These are phyloP conservation scores for Leccinum obscurum DNA, from an alignment of 768 basidiomycete species.

Conservation along the genomic window DNA sequence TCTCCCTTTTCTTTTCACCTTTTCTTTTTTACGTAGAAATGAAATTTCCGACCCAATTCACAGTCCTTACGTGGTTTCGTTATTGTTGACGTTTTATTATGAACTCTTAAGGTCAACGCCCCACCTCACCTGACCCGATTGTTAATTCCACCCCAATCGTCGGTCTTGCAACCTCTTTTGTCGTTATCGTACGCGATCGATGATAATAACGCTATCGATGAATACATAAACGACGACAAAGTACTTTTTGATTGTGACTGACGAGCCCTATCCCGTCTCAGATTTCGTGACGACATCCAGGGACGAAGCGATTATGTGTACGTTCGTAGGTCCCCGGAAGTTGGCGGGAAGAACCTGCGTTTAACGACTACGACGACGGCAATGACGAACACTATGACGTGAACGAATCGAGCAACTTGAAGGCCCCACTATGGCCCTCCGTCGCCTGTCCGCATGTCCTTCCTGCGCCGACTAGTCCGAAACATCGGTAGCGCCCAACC, in stretches of 20 bases:
- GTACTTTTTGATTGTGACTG: neutral
- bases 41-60: conserved; percentile 19
- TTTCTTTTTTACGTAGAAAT: neutral
- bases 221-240: neutral
- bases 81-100: neutral
- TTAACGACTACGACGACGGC: neutral
- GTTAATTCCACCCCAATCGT: conserved; percentile 2
- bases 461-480: neutral
- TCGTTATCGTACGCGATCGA: neutral
- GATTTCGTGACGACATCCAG: neutral
- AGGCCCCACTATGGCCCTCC: conserved; percentile 4
- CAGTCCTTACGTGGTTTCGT: conserved; percentile 18
- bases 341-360: neutral
- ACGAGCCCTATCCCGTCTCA: neutral
- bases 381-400: neutral
- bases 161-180: conserved; percentile 1
- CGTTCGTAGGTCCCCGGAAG: neutral
- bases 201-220: neutral
- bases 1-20: neutral
- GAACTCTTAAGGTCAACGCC: neutral
- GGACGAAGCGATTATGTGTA: neutral
- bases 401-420: neutral
- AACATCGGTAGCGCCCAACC: neutral
- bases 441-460: conserved; percentile 11
- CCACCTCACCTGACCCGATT: neutral